Base-by-base conservation (phyloP, 2,329 filamentous ascomycete genomes). In the Ophiostoma angusticollis region DNA sequence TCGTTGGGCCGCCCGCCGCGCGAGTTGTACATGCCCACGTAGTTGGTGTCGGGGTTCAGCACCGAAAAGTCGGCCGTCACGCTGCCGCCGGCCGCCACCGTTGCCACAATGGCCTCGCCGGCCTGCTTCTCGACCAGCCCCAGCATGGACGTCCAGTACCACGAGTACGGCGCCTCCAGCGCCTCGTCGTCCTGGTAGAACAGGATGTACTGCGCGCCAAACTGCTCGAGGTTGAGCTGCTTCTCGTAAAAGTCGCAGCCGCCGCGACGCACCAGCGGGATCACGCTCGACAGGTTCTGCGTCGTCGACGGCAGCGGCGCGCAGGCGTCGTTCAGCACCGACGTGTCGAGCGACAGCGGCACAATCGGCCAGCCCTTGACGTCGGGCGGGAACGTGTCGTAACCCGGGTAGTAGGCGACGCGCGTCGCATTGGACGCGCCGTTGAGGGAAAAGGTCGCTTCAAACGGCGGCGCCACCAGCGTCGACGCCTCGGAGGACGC, bases 261-360 rank as follows among this genome's bases (percentile, higher is more conserved):
- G n/a, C 57, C 59, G 21, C 54, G 56, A 17, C 54, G 59, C 30
- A 66, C 55, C 4, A 68, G 52, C 2, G 62, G 60, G n/a, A 69
- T 54, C 12, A 57, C 54, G 3, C 51, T 48, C 7, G 58, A 56
- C 8, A 69, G 51, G 46, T 64, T 56, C 0, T 58, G 57, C 1
- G 56, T 58, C 19, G 51, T 46, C 13, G 53, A 52, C 2, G 61
- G 57, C 6, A 62, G 50, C 5, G 62, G 52, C 7, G 51, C 44
- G 45, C 65, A 68, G n/a, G 55, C 62, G 22, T 65, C 57, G 3
- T 42, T 41, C 1, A 40, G 30, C n/a, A 44, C 43, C 2, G 29
- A 36, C 1, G 42, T 43, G 35, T 55, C 45, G 11, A 53, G 37
- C 8, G 42, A 47, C 8, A 55, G 24, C 3, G 52, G 47, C 4